A percentile compares a stretch with the other conserved stretches of the same genome.
These are phyloP conservation scores for Colletotrichum eleusines DNA, from an alignment of 2,329 filamentous ascomycete genomes.

Conservation along the genomic window DNA sequence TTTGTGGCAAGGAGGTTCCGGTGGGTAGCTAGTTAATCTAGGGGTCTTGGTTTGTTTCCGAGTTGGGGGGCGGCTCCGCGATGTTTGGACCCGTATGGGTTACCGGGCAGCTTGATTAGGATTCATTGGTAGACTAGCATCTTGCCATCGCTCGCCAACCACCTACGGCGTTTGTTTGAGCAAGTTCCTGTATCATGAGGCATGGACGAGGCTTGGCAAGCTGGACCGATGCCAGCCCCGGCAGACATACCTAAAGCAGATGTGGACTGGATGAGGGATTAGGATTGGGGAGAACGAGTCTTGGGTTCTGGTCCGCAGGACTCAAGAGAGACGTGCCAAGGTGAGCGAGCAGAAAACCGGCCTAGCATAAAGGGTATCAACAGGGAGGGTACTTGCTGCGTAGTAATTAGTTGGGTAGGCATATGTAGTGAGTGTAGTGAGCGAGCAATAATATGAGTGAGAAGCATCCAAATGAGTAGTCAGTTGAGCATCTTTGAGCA, in stretches of 20 bases:
- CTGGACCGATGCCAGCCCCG: background rate
- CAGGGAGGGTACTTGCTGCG: too few species aligned
- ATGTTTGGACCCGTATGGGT: conserved; percentile 17
- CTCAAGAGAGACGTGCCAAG: background rate
- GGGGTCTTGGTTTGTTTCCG: conserved; percentile 30
- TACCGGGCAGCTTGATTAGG: background rate
- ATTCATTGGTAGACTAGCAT: background rate
- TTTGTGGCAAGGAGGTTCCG: background rate
- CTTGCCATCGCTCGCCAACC: conserved; percentile 7
- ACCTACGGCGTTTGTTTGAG: conserved; percentile 16
- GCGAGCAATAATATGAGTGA: background rate
- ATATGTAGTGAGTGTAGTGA: background rate
- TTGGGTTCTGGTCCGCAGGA: background rate
- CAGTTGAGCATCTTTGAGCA: conserved; percentile 55
- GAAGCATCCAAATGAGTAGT: conserved; percentile 19
- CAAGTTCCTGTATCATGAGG: conserved; percentile 27
- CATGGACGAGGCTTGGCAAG: conserved; percentile 14
- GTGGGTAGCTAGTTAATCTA: conserved; percentile 22
- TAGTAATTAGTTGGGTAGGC: too few species aligned
- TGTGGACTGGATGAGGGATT: background rate
- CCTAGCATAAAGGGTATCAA: background rate
- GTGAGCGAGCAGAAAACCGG: background rate
- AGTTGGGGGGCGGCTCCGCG: conserved; percentile 21
- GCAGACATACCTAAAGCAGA: too few species aligned
- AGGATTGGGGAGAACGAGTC: background rate